phyloP scores from a whole-genome alignment of 164 flowering plant species.

The Cinnamomum micranthum region DNA sequence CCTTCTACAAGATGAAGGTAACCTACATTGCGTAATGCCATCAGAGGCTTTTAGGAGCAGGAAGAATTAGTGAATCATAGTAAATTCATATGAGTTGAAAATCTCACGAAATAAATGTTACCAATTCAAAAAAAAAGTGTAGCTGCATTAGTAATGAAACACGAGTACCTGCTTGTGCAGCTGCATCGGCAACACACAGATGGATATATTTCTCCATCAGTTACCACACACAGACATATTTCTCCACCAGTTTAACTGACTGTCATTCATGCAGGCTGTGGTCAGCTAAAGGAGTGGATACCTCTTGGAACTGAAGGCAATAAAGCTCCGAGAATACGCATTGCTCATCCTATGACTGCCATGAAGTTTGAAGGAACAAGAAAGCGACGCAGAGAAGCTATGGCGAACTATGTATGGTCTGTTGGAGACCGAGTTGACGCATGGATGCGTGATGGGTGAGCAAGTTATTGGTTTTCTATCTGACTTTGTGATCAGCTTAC shows the following conservation, averaged over 20 bases:
- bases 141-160: background rate
- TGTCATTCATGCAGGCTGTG: conserved; percentile 34
- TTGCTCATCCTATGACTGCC: conserved; percentile 59
- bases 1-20: conserved; percentile 54
- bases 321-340: conserved; percentile 60
- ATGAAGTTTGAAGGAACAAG: conserved; percentile 64
- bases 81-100: background rate
- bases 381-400: conserved; percentile 76
- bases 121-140: background rate
- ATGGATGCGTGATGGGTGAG: conserved; percentile 75
- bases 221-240: background rate
- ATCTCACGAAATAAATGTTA: background rate
- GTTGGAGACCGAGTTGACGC: conserved; percentile 95
- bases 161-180: background rate
- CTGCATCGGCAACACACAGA: background rate
- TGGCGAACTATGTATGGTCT: conserved; percentile 62
- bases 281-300: conserved; percentile 72
- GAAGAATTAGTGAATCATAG: background rate
- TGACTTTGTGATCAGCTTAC: too few species aligned
- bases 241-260: background rate
- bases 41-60: background rate
- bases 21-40: background rate
- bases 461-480: too few species aligned
- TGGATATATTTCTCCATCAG: background rate
- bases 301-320: conserved; percentile 48